A percentile compares a stretch with the other conserved stretches of the same genome.
phyloP scores from a whole-genome alignment of 352 stramenopile genomes.

The Nothophytophthora sp. region DNA sequence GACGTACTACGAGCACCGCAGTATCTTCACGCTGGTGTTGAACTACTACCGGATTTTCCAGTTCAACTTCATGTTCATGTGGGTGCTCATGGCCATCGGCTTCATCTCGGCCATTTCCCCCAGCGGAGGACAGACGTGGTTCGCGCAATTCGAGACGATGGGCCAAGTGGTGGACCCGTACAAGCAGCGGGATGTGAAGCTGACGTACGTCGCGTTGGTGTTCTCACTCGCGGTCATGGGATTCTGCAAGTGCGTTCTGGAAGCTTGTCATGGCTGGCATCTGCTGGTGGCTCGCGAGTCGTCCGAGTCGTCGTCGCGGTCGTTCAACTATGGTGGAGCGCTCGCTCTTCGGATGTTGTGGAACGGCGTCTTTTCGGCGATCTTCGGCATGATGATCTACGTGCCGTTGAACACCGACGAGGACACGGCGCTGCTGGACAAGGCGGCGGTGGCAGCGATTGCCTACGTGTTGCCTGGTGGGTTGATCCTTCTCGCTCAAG shows the following conservation, averaged over 20 bases:
- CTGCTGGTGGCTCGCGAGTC: constrained; percentile 45
- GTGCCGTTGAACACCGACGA: constrained; percentile 30
- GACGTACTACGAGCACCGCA: constrained; percentile 79
- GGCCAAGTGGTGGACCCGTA: constrained; percentile 59
- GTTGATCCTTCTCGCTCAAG: constrained; percentile 43
- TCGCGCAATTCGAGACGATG: constrained; percentile 58
- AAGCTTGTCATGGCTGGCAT: constrained; percentile 65
- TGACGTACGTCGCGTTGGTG: constrained; percentile 59
- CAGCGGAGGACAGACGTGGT: constrained; percentile 52
- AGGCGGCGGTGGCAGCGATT: constrained; percentile 24
- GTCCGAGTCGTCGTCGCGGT: constrained; percentile 45
- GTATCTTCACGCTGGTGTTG: constrained; percentile 73
- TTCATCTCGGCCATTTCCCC: constrained; percentile 68
- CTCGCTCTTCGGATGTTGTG: constrained; percentile 66
- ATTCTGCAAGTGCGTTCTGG: constrained; percentile 58
- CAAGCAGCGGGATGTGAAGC: constrained; percentile 55
- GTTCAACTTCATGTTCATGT: constrained; percentile 82
- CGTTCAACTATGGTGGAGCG: constrained; percentile 59
- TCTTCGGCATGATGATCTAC: constrained; percentile 72
- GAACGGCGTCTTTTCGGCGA: constrained; percentile 55
- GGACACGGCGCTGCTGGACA: constrained; percentile 49
- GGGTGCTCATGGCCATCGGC: constrained; percentile 55
- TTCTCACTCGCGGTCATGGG: constrained; percentile 49
- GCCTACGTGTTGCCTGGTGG: constrained; percentile 48
- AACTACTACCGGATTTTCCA: constrained; percentile 85